A percentile compares a stretch with the other conserved stretches of the same genome.
Evolutionary conservation across 257 asterid species (phyloP).

Genomic region (Anisodus acutangulus): DNA sequence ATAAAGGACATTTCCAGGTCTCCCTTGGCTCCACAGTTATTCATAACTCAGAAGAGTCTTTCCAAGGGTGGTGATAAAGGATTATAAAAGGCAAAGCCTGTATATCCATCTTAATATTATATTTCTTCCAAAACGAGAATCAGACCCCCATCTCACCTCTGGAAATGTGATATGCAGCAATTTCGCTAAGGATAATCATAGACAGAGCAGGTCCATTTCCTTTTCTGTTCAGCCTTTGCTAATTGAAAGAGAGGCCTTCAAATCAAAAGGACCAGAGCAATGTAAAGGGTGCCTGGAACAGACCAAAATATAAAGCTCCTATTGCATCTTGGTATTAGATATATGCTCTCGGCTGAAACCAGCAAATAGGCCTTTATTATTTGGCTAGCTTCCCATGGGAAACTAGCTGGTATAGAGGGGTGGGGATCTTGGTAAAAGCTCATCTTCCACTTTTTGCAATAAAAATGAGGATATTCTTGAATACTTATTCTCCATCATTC

Average conservation of each 20-base stretch:
- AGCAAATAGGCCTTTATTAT: neutral
- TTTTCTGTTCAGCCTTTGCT: neutral
- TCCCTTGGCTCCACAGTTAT: neutral
- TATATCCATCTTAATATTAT: neutral
- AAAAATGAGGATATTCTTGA: neutral
- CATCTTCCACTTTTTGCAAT: neutral
- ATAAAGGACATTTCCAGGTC: conserved; percentile 16
- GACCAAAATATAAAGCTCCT: neutral
- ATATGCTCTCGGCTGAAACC: neutral
- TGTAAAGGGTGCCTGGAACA: neutral
- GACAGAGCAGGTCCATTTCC: neutral
- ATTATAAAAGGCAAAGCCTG: conserved; percentile 20
- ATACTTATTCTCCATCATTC: neutral
- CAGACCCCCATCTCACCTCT: conserved; percentile 7
- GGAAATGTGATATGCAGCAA: conserved; percentile 10
- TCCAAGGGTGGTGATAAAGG: conserved; percentile 10
- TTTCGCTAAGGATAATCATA: neutral
- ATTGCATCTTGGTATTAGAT: neutral
- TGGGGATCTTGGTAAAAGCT: neutral
- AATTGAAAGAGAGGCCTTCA: conserved; percentile 18
- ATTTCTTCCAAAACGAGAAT: neutral
- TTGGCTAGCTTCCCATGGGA: neutral
- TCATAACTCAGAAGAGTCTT: conserved; percentile 21
- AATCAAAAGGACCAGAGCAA: conserved; percentile 9
- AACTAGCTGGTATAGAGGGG: neutral